Base-by-base conservation (phyloP, 495 filamentous ascomycete species). In the Aspergillus sparsus region DNA sequence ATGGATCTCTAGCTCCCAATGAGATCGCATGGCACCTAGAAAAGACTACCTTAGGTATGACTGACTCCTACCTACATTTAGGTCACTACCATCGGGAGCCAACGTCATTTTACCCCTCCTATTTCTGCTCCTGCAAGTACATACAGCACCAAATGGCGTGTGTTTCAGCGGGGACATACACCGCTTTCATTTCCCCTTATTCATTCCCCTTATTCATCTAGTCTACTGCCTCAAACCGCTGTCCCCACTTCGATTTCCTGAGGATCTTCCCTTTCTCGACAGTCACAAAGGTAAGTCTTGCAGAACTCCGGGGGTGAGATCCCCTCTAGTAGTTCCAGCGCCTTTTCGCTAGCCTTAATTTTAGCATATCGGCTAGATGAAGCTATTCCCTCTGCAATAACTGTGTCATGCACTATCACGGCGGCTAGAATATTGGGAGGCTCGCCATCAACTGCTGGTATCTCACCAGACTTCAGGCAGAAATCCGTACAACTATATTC, bases 361-460 rank as follows among this genome's bases (percentile, higher is more conserved):
- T 90, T 93, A 0, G 90, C 91, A 74, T 89, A 85, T 53, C 87
- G 80, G 1, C 81, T 79, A 51, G 85, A 91, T 7, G 76, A 80
- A 0, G 85, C 84, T 39, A 77, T 76, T 0, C 81, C 86, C 54
- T 88, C 78, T 0, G 85, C 85, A 36, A 91, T 67, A 50, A 90
- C 78, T 42, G 82, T 64, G 44, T 84, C 81, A 66, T 98, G 94
- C 7, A 98, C 82, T 67, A 93, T 77, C 16, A 97, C 80, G 4
- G 84, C 91, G 2, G 89, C 89, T 5, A 93, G 76, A 12, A 92
- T 77, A 53, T 77, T 71, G 6, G 72, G 69, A 12, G 75, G 72
- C 0, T 76, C 74, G 18, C 76, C 74, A 57, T 82, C 80, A 6
- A 74, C 65, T 9, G 69, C 62, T 0, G 79, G 77, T 9, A 83